Base-by-base conservation (phyloP, 2,329 filamentous ascomycete species). In the Aspergillus neotritici region DNA sequence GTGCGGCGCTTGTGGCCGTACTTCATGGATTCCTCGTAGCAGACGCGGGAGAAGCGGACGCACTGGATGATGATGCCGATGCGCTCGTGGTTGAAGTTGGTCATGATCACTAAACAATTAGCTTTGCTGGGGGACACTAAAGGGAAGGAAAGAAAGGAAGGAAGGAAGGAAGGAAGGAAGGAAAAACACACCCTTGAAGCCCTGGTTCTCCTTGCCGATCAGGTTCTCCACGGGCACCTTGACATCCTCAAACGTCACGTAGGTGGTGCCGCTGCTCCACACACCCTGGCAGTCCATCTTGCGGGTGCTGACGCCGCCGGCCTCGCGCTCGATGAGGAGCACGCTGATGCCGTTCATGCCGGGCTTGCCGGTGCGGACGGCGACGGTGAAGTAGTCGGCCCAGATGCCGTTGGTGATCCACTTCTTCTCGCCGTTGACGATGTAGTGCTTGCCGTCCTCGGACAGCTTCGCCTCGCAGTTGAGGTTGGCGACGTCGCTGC, bases 391-490 rank as follows among this genome's bases (percentile, higher is more conserved):
- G 75, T 97, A 98, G 68, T 98, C 93, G 50, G 77, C 80, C 88
- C 89, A 96, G 61, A 96, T 81, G 61, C 93, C 93, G 71, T 98
- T 98, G 60, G 91, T 97, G 69, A 97, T 97, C 91, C 93, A 97
- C 74, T 98, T 98, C 85, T 98, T 97, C 80, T 96, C 91, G 43
- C 93, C 93, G 63, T 97, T 98, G 70, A 98, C 93, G 56, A 97
- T 97, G 71, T 94, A 98, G 73, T 97, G 88, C 76, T 97, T 97
- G 62, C 93, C 93, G 60, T 98, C 93, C 57, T 93, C 86, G 51
- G 80, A 87, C 45, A 97, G 78, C 76, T 95, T 95, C 17, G 93
- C 93, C 75, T 97, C 90, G 68, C 91, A 97, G 11, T 84, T 93
- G 54, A 98, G 67, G 70, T 95, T 97, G 47, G 93, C 93, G 8